Conservation (phyloP, 257 asterid species). For the Jacaranda copaia region DNA sequence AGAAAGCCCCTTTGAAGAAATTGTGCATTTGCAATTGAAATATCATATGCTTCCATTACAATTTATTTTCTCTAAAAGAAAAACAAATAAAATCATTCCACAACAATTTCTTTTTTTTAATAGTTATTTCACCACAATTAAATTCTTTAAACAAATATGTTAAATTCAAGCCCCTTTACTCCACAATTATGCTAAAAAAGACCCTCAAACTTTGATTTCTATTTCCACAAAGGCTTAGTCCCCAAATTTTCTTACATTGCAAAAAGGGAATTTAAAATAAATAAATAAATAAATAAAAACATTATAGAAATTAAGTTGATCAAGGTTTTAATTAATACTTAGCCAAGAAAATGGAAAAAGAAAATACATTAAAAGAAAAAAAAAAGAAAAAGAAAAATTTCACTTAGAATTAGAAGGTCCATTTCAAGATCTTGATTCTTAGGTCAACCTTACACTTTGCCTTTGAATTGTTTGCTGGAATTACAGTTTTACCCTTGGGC, state of each 20-base stretch:
- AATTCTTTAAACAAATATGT: background rate
- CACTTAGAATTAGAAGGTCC: slow-evolving; percentile 54
- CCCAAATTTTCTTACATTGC: slow-evolving; percentile 14
- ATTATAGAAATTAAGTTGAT: background rate
- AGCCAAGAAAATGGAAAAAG: background rate
- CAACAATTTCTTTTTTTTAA: background rate
- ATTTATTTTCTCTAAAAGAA: background rate
- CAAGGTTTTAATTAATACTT: background rate
- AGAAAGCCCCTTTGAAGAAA: background rate
- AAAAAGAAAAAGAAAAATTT: too few relatives aligned
- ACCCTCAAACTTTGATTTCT: background rate
- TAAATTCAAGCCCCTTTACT: background rate
- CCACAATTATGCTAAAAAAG: slow-evolving; percentile 16
- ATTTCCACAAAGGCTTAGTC: slow-evolving; percentile 11
- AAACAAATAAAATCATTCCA: background rate
- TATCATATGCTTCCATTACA: background rate
- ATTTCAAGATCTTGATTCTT: slow-evolving; percentile 85
- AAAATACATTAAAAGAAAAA: background rate
- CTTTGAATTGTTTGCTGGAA: slow-evolving; percentile 50
- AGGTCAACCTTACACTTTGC: slow-evolving; percentile 88
- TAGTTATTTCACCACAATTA: background rate
- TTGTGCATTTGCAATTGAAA: background rate
- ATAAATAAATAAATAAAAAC: background rate
- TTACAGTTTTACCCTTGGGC: slow-evolving; percentile 66
- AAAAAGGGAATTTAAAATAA: background rate